Base-by-base conservation (phyloP, 1,284 basidiomycete genomes). In the Cryptococcus floricola region DNA sequence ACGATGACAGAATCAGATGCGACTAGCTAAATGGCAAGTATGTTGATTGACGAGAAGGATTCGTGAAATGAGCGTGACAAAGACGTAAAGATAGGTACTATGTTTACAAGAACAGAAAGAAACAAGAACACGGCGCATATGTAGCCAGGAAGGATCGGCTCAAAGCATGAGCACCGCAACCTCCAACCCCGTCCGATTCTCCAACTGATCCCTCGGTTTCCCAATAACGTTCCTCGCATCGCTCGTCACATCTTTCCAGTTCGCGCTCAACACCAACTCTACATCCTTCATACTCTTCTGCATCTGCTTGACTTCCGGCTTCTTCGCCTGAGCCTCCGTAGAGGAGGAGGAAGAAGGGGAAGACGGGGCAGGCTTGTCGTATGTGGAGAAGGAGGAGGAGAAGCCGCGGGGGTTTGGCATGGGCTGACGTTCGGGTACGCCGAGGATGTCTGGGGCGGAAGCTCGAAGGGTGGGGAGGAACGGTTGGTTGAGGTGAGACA, bases 401-500 rank as follows among this genome's bases (percentile, higher is more conserved):
- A 59, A 61, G 8, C 64, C 64, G 13, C 48, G 46, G 8, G 58
- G 48, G 16, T 60, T 61, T 28, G 65, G 62, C 14, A 28, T 39
- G 19, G 48, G 54, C 39, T 52, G 48, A 14, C 59, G 38, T 49
- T 66, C 63, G 25, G 60, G 41, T 9, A 58, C 53, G 19, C 67
- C 64, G 12, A 68, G 55, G 10, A 70, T 50, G 16, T 68, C 60
- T 2, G 62, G 55, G 7, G 62, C 65, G 10, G 58, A 62, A 1
- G 61, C 48, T 9, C 60, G 51, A 5, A 67, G 41, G 12, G 64
- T 58, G 8, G 68, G 68, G 1, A 67, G 50, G 62, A 70, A 67
- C 4, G 68, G 68, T 38, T 70, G 68, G 53, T 70, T 70, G 39
- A 70, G 54, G 44, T 67, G 62, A 4, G 65, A 67, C 6, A 65